Evolutionary conservation across 139 green algal species (phyloP).

Genomic region (Ostreobium quekettii): DNA sequence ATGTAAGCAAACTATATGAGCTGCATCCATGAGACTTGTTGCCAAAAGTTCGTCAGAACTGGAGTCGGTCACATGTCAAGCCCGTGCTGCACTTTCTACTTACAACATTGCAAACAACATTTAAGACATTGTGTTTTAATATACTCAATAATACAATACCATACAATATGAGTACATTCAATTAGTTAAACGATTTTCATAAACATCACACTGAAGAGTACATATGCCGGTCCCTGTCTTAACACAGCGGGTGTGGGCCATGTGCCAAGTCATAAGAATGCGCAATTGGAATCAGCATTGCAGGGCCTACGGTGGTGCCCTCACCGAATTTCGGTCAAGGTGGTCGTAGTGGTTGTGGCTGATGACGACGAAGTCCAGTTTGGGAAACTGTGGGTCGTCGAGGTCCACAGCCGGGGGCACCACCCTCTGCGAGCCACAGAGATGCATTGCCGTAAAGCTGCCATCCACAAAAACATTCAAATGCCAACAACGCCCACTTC

Average conservation of each 20-base stretch:
- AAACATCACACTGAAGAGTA: too few species aligned
- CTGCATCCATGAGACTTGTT: too few species aligned
- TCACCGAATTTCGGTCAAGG: constrained; percentile 44
- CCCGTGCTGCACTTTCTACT: too few species aligned
- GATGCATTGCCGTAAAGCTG: not conserved
- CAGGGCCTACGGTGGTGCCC: not conserved
- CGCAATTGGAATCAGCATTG: too few species aligned
- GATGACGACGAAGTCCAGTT: constrained; percentile 64
- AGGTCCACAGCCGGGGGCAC: constrained; percentile 24
- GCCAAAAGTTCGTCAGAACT: too few species aligned
- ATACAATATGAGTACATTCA: not conserved
- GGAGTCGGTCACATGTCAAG: too few species aligned
- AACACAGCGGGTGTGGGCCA: constrained; percentile 40
- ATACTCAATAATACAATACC: not conserved
- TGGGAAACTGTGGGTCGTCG: constrained; percentile 28
- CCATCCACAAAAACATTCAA: too few species aligned
- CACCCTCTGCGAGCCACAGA: constrained; percentile 7
- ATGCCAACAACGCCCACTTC: too few species aligned
- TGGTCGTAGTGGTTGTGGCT: constrained; percentile 78
- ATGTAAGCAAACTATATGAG: too few species aligned
- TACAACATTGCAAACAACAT: too few species aligned
- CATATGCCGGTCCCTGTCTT: not conserved
- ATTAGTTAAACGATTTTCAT: not conserved
- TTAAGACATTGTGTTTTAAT: too few species aligned
- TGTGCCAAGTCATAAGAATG: too few species aligned